phyloP scores from a whole-genome alignment of 2,329 filamentous ascomycete genomes.

The Clathrospora elynae region DNA sequence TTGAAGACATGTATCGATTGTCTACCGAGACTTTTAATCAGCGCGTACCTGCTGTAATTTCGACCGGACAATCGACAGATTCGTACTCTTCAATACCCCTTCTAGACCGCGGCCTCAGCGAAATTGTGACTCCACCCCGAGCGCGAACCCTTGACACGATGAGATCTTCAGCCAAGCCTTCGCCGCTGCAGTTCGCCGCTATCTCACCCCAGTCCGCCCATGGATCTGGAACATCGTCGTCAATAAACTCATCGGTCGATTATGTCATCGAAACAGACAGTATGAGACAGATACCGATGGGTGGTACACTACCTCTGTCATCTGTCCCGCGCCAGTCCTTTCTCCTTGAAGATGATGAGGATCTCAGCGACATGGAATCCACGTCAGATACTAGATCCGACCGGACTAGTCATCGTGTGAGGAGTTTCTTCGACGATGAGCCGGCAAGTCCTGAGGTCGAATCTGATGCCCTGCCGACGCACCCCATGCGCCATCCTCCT shows the following conservation, averaged over 20 bases:
- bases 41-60: conserved; percentile 37
- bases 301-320: conserved; percentile 49
- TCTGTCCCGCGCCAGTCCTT: conserved; percentile 51
- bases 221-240: conserved; percentile 28
- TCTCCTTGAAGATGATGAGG: conserved; percentile 59
- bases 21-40: conserved; percentile 40
- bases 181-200: conserved; percentile 36
- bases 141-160: conserved; percentile 53
- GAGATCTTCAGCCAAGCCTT: conserved; percentile 51
- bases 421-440: conserved; percentile 58
- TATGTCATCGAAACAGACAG: conserved; percentile 59
- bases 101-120: conserved; percentile 66
- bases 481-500: conserved; percentile 48
- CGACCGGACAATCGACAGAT: conserved; percentile 65
- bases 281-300: conserved; percentile 54
- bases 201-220: conserved; percentile 22
- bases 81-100: conserved; percentile 80
- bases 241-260: conserved; percentile 57
- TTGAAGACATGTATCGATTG: conserved; percentile 39
- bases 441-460: conserved; percentile 44
- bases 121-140: conserved; percentile 25
- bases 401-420: conserved; percentile 47
- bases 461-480: conserved; percentile 32
- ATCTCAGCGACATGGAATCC: conserved; percentile 59
- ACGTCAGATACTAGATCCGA: conserved; percentile 57